Evolutionary conservation across 2,329 filamentous ascomycete species (phyloP), one percentile per base, ranked within the genome.

Genomic region (Rhynchosporium secalis): DNA sequence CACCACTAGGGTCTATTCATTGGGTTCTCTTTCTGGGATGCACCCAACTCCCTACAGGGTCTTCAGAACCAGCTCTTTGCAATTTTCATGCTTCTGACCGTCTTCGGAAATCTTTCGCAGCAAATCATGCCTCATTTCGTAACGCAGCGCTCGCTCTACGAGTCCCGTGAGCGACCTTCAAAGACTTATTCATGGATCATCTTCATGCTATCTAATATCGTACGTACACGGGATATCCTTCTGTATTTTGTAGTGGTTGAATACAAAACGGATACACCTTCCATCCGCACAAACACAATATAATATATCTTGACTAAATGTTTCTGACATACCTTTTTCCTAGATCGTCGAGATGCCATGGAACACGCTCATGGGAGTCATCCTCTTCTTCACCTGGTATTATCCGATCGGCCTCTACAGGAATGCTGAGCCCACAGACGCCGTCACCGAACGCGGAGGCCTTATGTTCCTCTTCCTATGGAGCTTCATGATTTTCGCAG

Each of bases 321-420:
- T 36, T 36, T 5, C 33, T 36, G 9, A 36, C 9, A 10, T 10
- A 36, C 33, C 33, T 10, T 6, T 36, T 20, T 36, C 6, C 33
- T 36, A 36, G 33, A 78, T 92, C 45, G 91, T 94, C 62, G 93
- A 96, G 75, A 79, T 96, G 4, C 91, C 92, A 0, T 96, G 90
- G 87, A 92, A 96, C 73, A 68, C 68, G 6, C 76, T 95, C 46
- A 89, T 91, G 82, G 85, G 86, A 1, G 81, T 87, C 20, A 78
- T 96, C 69, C 88, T 93, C 78, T 96, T 81, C 79, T 82, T 91
- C 71, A 87, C 81, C 73, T 94, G 90, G 85, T 96, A 96, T 79
- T 96, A 93, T 74, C 91, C 92, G 0, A 84, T 96, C 56, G 90
- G 90, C 3, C 40, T 72, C 4, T 86, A 91, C 74, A 76, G 78